phyloP scores from a whole-genome alignment of 169 alveolate species.

The Hammondia hammondi region DNA sequence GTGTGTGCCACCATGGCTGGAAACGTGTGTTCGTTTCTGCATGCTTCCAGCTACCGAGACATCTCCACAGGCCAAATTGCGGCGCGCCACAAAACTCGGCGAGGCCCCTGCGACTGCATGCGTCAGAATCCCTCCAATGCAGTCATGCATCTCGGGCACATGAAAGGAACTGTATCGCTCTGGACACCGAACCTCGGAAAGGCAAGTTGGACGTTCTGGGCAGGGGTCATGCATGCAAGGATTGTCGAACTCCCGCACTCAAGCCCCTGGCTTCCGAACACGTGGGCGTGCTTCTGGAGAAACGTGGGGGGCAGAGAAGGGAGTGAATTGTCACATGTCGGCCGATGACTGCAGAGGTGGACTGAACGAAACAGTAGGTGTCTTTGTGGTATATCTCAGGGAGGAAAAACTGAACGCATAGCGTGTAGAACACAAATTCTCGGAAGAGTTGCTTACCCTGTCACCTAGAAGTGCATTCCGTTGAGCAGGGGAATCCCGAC shows the following conservation, averaged over 20 bases:
- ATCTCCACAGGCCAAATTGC: slow-evolving; percentile 90
- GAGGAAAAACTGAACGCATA: too few species aligned
- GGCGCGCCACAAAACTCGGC: slow-evolving; percentile 84
- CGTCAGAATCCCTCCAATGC: slow-evolving; percentile 87
- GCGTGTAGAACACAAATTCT: too few species aligned
- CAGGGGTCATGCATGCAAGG: too few species aligned
- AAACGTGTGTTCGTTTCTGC: not conserved
- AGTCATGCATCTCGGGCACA: slow-evolving; percentile 89
- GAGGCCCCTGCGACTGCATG: slow-evolving; percentile 86
- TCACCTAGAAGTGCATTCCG: too few species aligned
- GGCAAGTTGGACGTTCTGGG: slow-evolving; percentile 2
- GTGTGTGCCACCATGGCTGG: not conserved
- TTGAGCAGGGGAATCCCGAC: too few species aligned
- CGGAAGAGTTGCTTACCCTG: too few species aligned
- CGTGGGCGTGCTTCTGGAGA: too few species aligned
- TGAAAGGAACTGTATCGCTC: slow-evolving; percentile 89
- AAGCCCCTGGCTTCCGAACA: not conserved
- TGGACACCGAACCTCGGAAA: slow-evolving; percentile 89
- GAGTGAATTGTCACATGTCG: too few species aligned
- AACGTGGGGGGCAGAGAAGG: too few species aligned
- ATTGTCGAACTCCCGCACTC: not conserved
- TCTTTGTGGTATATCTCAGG: too few species aligned
- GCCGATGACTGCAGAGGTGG: too few species aligned
- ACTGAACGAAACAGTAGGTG: too few species aligned
- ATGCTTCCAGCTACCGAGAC: slow-evolving; percentile 83